A percentile compares a stretch with the other conserved stretches of the same genome.
Conservation (phyloP, 23 red algal genomes). For the Gracilaria caudata region DNA sequence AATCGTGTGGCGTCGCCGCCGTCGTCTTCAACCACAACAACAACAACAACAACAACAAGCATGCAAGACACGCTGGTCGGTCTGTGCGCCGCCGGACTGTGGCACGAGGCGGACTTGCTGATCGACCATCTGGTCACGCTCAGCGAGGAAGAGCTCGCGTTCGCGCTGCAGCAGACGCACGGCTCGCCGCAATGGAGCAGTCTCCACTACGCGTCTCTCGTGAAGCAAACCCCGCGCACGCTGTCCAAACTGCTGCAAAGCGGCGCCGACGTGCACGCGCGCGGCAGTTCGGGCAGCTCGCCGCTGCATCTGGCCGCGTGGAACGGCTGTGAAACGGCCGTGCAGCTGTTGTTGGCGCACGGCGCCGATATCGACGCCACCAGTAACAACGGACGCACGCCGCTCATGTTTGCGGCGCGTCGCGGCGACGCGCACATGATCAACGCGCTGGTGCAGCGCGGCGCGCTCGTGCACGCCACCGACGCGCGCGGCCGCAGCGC, state of each 20-base stretch:
- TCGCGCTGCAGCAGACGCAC: slow-evolving; percentile 10
- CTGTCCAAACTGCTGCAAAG: background rate
- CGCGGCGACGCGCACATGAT: slow-evolving; percentile 20
- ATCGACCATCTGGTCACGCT: slow-evolving; percentile 20
- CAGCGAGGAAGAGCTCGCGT: slow-evolving; percentile 7
- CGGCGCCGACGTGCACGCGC: slow-evolving; percentile 39
- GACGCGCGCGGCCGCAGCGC: slow-evolving; percentile 11
- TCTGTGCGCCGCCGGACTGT: slow-evolving; percentile 30
- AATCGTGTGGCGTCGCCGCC: no score
- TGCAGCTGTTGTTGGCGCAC: background rate
- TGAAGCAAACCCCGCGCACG: background rate
- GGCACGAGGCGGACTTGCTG: slow-evolving; percentile 13
- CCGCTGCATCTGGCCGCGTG: slow-evolving; percentile 51
- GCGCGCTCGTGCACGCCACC: background rate
- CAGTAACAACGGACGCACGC: slow-evolving; percentile 23
- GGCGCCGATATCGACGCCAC: slow-evolving; percentile 37
- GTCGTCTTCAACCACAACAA: no score
- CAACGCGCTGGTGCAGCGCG: slow-evolving; percentile 5
- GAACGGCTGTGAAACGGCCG: slow-evolving; percentile 1
- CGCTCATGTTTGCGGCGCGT: slow-evolving; percentile 58
- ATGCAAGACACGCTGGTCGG: slow-evolving; percentile 29
- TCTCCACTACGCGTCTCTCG: slow-evolving; percentile 14
- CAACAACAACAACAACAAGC: no score
- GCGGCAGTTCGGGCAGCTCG: slow-evolving; percentile 25
- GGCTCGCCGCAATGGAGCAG: slow-evolving; percentile 19